These are phyloP conservation scores for Cutaneotrichosporon dermatis DNA, from an alignment of 1,284 basidiomycete species.

Conservation along the genomic window DNA sequence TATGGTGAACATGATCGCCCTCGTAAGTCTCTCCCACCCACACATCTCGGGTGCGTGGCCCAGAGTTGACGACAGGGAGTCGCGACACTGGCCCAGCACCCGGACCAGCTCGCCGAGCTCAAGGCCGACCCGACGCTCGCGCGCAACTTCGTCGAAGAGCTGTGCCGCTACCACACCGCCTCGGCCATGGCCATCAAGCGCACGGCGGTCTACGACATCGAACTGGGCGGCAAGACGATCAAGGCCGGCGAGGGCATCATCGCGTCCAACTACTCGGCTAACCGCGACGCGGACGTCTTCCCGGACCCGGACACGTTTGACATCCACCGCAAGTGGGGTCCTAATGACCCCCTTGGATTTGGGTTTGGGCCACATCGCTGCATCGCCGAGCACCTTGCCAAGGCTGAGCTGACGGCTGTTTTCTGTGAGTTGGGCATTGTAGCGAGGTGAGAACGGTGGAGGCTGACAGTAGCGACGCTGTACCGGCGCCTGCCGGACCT, in stretches of 20 bases:
- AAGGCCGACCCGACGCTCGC: conserved; percentile 7
- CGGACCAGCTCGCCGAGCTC: conserved; percentile 9
- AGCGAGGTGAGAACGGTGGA: too few species aligned
- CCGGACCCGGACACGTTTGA: conserved; percentile 9
- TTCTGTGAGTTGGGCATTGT: conserved; percentile 1
- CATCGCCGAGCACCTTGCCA: conserved; percentile 12
- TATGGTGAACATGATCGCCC: conserved; percentile 17
- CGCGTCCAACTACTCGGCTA: conserved; percentile 15
- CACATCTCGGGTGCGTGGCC: too few species aligned
- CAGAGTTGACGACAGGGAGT: conserved; percentile 1
- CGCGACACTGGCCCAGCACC: conserved; percentile 10
- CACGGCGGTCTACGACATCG: conserved; percentile 8
- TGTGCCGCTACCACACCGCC: conserved; percentile 16
- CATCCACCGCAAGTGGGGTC: conserved; percentile 11
- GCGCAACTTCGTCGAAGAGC: conserved; percentile 12
- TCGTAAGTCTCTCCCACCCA: neutral
- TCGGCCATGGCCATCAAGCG: conserved; percentile 16
- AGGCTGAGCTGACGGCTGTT: conserved; percentile 10
- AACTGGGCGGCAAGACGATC: conserved; percentile 9
- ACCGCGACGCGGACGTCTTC: conserved; percentile 13
- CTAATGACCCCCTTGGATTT: conserved; percentile 7
- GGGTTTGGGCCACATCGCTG: conserved; percentile 13
- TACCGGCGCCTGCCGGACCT: conserved; percentile 10
- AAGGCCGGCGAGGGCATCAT: conserved; percentile 13
- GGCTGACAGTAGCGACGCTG: conserved; percentile 9